Conservation (phyloP, 2,329 filamentous ascomycete genomes). For the Cylindrodendrum hubeiense region DNA sequence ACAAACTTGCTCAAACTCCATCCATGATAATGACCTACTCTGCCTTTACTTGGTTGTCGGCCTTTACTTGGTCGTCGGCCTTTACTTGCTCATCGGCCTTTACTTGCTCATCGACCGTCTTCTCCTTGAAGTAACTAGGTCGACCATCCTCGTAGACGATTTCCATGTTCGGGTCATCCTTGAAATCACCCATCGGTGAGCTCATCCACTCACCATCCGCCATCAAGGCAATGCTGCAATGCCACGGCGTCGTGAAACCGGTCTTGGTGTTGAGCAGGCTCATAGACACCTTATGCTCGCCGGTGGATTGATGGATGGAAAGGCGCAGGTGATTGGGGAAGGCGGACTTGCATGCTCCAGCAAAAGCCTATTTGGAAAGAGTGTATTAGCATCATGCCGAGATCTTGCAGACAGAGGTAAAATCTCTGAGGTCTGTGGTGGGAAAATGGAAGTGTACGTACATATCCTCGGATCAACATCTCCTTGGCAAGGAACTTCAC, state of each 20-base stretch:
- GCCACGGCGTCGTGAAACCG: constrained; percentile 49
- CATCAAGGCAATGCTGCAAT: constrained; percentile 40
- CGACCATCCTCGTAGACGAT: constrained; percentile 39
- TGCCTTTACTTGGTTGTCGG: too few species aligned
- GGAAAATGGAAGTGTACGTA: constrained; percentile 17
- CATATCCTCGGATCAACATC: constrained; percentile 48
- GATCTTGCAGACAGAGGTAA: not conserved
- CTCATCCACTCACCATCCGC: constrained; percentile 42
- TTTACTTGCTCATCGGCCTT: too few species aligned
- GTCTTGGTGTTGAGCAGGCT: constrained; percentile 46
- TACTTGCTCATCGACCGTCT: not conserved
- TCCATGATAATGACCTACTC: not conserved
- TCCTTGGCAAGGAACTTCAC: constrained; percentile 47
- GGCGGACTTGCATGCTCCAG: constrained; percentile 39
- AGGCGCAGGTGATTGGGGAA: constrained; percentile 46
- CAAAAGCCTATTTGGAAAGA: constrained; percentile 42
- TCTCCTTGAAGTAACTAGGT: constrained; percentile 39
- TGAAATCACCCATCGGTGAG: constrained; percentile 43
- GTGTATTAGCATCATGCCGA: not conserved
- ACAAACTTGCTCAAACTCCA: not conserved
- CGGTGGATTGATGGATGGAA: constrained; percentile 47
- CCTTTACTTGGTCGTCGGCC: too few species aligned
- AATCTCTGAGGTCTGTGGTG: not conserved
- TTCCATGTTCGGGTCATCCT: constrained; percentile 36
- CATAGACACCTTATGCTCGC: constrained; percentile 44